Base-by-base conservation (phyloP, 2,329 filamentous ascomycete genomes). In the Sarocladium kiliense region DNA sequence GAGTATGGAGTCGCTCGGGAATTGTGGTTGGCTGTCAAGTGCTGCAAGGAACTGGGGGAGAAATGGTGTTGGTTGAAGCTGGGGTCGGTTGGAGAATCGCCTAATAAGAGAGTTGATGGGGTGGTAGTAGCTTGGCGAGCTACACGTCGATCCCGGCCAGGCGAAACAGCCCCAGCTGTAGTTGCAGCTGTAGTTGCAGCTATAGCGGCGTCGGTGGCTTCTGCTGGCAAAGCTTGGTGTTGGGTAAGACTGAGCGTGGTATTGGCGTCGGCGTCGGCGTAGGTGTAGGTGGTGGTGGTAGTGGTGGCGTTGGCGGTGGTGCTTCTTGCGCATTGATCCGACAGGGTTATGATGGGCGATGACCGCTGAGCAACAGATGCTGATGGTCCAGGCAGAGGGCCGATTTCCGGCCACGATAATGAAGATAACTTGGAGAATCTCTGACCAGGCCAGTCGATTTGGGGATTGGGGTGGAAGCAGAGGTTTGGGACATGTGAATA, bases 181-280 rank as follows among this genome's bases (percentile, higher is more conserved):
- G 7, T 55, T 57, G 32, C 53, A 55, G 26, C 49, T 55, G 36
- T 45, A 47, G 7, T 55, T 57, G 32, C 53, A 55, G 26, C 49
- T 55, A 30, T 54, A 56, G 27, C 53, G 58, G 51, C 59, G 44
- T 58, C 55, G 50, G 57, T 36, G 41, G 61, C 56, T 49, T 50
- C 30, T 57, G 57, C 39, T 54, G 57, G 23, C 58, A 58, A 37
- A 58, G 61, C 49, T 23, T 39, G 32, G 12, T 16, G 23, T 23
- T 30, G 23, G 27, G 23, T 4, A 47, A n/a, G 25, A 47, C 25
- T n/a, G 25, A n/a, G 3, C 3, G 44, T 3, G 25, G 25, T 47
- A 18, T 18, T 30, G 18, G 39, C 19, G 19, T 44, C 18, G 36
- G 9, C 11, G 12, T 39, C 18, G 36, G 16, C 6, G 7, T 7